Percentiles rank a stretch among this genome's conserved stretches.
phyloP scores from a whole-genome alignment of 805 yeast genomes.

The Teunomyces kruisii region DNA sequence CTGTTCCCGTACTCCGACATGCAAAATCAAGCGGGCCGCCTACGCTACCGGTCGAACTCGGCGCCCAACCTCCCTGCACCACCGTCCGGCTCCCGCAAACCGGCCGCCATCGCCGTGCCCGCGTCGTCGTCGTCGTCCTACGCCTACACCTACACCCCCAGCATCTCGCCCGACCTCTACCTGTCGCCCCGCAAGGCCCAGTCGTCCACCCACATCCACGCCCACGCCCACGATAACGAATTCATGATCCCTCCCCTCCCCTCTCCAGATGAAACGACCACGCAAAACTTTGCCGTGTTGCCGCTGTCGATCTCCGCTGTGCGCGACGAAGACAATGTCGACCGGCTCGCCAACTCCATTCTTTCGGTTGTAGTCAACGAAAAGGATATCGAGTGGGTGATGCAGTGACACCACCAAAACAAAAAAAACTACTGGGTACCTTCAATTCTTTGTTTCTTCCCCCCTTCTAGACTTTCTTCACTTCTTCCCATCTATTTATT shows the following conservation, averaged over 20 bases:
- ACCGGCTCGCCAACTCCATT: constrained; percentile 17
- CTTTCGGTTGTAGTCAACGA: constrained; percentile 13
- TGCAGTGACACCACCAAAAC: constrained; percentile 3
- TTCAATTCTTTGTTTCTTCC: not conserved
- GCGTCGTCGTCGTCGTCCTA: not conserved
- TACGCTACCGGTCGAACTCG: constrained; percentile 5
- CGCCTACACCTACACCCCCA: not conserved
- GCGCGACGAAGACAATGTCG: constrained; percentile 10
- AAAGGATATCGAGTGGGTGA: constrained; percentile 16
- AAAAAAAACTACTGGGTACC: too few species aligned
- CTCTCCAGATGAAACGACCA: constrained; percentile 1
- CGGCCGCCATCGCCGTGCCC: too few species aligned
- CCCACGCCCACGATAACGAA: not conserved
- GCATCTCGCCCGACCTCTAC: not conserved
- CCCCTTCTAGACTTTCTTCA: not conserved
- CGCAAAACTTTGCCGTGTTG: not conserved
- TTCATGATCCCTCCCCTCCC: constrained; percentile 5
- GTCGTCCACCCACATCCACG: not conserved
- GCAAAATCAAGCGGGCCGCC: not conserved
- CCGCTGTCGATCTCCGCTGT: not conserved
- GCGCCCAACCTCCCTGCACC: constrained; percentile 1
- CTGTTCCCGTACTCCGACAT: not conserved
- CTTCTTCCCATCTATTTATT: constrained; percentile 5
- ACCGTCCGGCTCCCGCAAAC: not conserved
- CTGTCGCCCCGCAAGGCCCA: not conserved